These are phyloP conservation scores for Rhytidiadelphus loreus DNA, from an alignment of 225 moss, liverwort and hornwort genomes.

Conservation along the genomic window DNA sequence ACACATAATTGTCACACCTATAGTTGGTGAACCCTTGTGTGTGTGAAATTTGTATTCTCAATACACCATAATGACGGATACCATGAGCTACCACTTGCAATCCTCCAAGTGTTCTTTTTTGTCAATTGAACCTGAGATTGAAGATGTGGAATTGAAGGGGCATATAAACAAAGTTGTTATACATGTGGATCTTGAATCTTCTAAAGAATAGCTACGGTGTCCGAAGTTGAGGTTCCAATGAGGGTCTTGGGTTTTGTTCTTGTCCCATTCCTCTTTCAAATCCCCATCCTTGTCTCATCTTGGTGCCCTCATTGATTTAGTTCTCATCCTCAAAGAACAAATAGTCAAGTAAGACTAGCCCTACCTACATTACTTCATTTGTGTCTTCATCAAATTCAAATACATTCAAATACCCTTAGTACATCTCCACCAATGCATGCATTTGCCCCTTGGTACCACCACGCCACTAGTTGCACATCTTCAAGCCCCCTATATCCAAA, in stretches of 20 bases:
- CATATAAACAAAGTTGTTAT: background rate
- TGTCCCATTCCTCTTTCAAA: no score
- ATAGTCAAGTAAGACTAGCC: fast-evolving
- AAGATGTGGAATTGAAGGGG: background rate
- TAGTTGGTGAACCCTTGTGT: fast-evolving
- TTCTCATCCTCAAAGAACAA: no score
- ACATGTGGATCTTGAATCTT: background rate
- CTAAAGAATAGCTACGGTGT: background rate
- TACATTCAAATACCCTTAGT: fast-evolving
- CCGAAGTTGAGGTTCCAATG: fast-evolving
- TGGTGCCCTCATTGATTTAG: no score
- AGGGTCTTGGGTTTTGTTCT: no score
- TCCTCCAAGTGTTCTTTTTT: fast-evolving
- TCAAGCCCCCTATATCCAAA: background rate
- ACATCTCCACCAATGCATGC: fast-evolving
- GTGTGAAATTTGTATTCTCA: background rate
- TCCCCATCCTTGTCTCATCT: background rate
- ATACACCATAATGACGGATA: fast-evolving
- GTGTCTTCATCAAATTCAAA: background rate
- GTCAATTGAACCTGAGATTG: fast-evolving
- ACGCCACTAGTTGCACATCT: background rate
- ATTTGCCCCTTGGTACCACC: background rate
- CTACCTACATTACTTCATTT: fast-evolving
- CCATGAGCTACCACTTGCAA: background rate
- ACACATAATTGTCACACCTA: background rate